Percentiles rank a stretch among this genome's conserved stretches.
Conservation (phyloP, 352 stramenopile genomes). For the Phytophthora ohioensis region DNA sequence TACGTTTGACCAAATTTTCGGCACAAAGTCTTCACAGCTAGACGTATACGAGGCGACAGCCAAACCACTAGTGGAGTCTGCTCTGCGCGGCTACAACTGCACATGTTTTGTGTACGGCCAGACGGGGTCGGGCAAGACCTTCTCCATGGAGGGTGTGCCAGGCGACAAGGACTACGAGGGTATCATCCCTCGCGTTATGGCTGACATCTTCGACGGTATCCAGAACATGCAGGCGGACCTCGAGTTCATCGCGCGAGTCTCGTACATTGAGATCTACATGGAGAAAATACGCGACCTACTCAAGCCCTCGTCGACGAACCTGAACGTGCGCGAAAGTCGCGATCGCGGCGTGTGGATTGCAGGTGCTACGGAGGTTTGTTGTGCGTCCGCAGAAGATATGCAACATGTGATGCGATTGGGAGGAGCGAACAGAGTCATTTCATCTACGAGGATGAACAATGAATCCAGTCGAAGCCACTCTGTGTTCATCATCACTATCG, state of each 20-base stretch:
- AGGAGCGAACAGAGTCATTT: conserved; percentile 92
- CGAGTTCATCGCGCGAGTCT: conserved; percentile 96
- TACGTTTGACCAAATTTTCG: conserved; percentile 81
- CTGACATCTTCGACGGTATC: conserved; percentile 75
- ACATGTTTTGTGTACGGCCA: conserved; percentile 95
- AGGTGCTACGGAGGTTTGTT: conserved; percentile 70
- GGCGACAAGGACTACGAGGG: conserved; percentile 70
- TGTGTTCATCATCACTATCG: conserved; percentile 97
- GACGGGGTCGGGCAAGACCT: conserved; percentile 93
- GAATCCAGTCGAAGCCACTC: conserved; percentile 94
- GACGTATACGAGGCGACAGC: conserved; percentile 75
- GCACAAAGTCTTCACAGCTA: conserved; percentile 55
- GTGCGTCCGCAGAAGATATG: conserved; percentile 69
- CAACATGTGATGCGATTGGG: conserved; percentile 89
- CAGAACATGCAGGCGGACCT: conserved; percentile 74
- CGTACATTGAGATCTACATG: conserved; percentile 99
- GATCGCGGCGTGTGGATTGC: conserved; percentile 74
- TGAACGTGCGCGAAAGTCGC: conserved; percentile 68
- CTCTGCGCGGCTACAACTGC: conserved; percentile 88
- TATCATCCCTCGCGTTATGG: conserved; percentile 83
- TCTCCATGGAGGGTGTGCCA: conserved; percentile 90
- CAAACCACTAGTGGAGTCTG: conserved; percentile 65
- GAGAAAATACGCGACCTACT: conserved; percentile 98
- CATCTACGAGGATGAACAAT: conserved; percentile 92
- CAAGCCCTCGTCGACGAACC: conserved; percentile 59